Evolutionary conservation across 768 basidiomycete species (phyloP).

Genomic region (Leccinum disarticulatum): DNA sequence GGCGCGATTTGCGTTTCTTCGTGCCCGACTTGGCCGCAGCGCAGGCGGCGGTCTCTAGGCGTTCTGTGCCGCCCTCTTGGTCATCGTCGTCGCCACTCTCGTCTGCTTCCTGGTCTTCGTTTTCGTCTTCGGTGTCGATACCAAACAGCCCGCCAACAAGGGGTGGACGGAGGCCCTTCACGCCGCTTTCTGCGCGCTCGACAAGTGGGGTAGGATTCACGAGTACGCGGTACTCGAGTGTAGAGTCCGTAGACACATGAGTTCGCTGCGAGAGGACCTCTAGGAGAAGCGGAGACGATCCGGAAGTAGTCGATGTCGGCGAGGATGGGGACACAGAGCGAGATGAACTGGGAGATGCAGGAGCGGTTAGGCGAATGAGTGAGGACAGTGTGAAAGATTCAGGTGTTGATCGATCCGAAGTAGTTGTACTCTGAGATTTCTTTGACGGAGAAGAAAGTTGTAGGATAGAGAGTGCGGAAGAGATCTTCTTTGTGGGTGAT

Average conservation of each 20-base stretch:
- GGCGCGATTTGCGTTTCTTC: constrained; percentile 27
- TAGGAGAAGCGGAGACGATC: constrained; percentile 47
- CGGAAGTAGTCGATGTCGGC: constrained; percentile 29
- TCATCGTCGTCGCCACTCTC: constrained; percentile 46
- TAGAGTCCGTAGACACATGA: constrained; percentile 69
- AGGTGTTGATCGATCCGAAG: constrained; percentile 3
- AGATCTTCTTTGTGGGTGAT: constrained; percentile 19
- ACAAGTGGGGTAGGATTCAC: constrained; percentile 69
- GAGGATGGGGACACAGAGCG: constrained; percentile 5
- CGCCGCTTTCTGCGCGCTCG: constrained; percentile 59
- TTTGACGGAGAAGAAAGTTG: constrained; percentile 19
- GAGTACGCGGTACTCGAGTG: constrained; percentile 80
- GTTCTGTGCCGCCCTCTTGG: constrained; percentile 5
- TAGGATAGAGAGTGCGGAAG: constrained; percentile 14
- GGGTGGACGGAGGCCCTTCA: constrained; percentile 58
- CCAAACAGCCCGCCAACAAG: constrained; percentile 38
- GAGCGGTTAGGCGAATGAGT: constrained; percentile 13
- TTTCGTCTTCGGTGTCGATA: constrained; percentile 47
- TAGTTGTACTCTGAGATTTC: constrained; percentile 1
- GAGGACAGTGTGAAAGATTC: constrained; percentile 16
- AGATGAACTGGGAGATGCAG: constrained; percentile 3
- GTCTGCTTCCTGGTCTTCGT: constrained; percentile 41
- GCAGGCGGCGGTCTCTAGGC: constrained; percentile 28
- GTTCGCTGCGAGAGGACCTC: constrained; percentile 65
- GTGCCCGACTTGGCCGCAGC: constrained; percentile 19